Evolutionary conservation across 768 basidiomycete genomes (phyloP).

Genomic region (Lepiota venenata): DNA sequence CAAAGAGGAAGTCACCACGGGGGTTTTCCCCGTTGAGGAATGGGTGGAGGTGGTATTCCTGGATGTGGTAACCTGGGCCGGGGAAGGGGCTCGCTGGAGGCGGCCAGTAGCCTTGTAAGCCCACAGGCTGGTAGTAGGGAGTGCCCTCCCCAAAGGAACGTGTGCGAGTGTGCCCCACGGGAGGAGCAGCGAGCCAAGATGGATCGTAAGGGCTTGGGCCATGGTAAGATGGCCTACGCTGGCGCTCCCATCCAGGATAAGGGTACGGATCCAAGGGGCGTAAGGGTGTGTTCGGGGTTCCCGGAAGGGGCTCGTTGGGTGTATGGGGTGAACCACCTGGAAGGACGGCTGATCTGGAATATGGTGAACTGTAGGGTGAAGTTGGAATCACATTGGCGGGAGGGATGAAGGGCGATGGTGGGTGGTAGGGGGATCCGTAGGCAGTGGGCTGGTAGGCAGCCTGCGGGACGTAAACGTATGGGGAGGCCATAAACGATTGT

Average conservation of each 20-base stretch:
- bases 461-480: not conserved
- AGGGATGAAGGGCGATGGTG: constrained; percentile 4
- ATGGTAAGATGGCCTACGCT: not conserved
- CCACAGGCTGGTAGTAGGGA: no score
- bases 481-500: not conserved
- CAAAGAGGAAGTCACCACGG: constrained; percentile 47
- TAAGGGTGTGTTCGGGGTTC: not conserved
- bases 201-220: not conserved
- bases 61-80: constrained; percentile 1
- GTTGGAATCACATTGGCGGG: not conserved
- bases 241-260: not conserved
- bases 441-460: not conserved
- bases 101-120: no score
- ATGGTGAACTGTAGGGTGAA: constrained; percentile 4
- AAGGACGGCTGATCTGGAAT: not conserved
- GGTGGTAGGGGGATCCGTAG: not conserved
- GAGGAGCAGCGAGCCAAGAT: not conserved
- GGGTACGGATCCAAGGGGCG: not conserved
- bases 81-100: not conserved
- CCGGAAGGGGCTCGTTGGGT: not conserved
- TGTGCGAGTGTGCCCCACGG: no score
- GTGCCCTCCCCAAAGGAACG: no score
- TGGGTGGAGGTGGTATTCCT: constrained; percentile 38
- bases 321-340: constrained; percentile 1
- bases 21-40: constrained; percentile 50